Evolutionary conservation across 148 eudicot species (phyloP), one percentile per base, ranked within the genome.

Genomic region (Amaranthus cruentus): DNA sequence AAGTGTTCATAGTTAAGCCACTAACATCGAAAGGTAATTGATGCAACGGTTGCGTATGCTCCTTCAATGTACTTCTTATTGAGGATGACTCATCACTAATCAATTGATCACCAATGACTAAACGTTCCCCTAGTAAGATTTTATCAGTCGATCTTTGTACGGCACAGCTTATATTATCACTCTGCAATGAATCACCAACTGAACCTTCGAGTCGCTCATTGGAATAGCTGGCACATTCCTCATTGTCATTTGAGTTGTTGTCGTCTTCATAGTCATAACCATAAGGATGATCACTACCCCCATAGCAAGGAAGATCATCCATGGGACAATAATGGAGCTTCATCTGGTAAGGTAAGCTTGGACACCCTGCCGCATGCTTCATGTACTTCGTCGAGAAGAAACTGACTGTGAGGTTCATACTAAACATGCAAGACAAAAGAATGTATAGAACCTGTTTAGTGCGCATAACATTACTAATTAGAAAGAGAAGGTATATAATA

Each of bases 281-380:
- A 55, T 43, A 21, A 9, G 69, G 64, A 13, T 54, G 66, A 61
- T 68, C 65, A 38, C 13, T 44, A 7, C 74, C 68, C 48, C 79
- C 75, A 66, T 95, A 88, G 80, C 91, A 88, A 65, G 97, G 96
- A 75, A 95, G 89, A 60, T 95, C 96, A 62, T 91, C 96, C 87
- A 95, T 86, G 66, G 91, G 85, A 71, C 85, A 68, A 72, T 88
- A 61, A 79, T 87, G 88, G 68, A 87, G 80, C 76, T 77, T 85
- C 88, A 90, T 91, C 44, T 91, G 91, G 72, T 64, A 78, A 6
- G 98, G 98, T 79, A 95, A 81, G 71, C 62, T 75, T 6, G 93
- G 93, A 72, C 91, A 95, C 67, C 87, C 88, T 66, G 88, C 88
- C 60, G 77, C 75, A 68, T 91, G 84, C 38, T 60, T 84, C 84